Evolutionary conservation across 169 alveolate genomes (phyloP), one percentile per base, ranked within the genome.

Genomic region (Plasmodium blacklocki): DNA sequence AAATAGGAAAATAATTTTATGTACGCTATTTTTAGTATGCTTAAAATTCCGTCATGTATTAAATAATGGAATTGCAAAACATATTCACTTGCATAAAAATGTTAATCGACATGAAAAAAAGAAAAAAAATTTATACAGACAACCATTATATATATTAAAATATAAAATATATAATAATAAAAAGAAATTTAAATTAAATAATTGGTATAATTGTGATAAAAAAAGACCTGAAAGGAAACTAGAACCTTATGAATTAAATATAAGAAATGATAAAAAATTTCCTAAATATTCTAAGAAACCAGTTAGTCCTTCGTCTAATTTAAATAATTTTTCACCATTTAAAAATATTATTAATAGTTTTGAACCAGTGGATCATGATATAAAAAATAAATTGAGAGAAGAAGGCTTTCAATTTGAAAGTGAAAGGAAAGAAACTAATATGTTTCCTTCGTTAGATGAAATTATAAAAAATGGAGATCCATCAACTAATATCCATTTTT

Each of bases 381-480:
- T 83, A 8, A 83, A 67, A 83, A 67, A 58, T 21, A 68, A 67
- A 60, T 68, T 83, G 56, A 83, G 83, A 62, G 91, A 83, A 68
- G 85, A 83, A 29, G 91, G 91, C 9, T 83, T 83, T 39, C 91
- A 83, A 45, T 83, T 67, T 83, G 66, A 68, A 43, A 83, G 47
- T 68, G 91, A 83, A 67, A 83, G 71, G 21, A 73, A 71, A 1
- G 91, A 74, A 5, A 59, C 93, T 19, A 73, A 88, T 71, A 70
- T 71, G 9, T 68, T 92, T 21, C 94, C 95, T 75, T 91, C 90
- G 32, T 9, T 94, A 62, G 96, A 94, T 56, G 96, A 94, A 56
- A 94, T 89, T 15, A 89, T 93, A 32, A 88, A 90, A 63, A 93
- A 94, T 78, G 96, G 96, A 3, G 95, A 94, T 74, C 93, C 93